Percentiles rank a stretch among this genome's conserved stretches.
These are phyloP conservation scores for Pulveroboletus ravenelii DNA, from an alignment of 768 basidiomycete genomes.

Conservation along the genomic window DNA sequence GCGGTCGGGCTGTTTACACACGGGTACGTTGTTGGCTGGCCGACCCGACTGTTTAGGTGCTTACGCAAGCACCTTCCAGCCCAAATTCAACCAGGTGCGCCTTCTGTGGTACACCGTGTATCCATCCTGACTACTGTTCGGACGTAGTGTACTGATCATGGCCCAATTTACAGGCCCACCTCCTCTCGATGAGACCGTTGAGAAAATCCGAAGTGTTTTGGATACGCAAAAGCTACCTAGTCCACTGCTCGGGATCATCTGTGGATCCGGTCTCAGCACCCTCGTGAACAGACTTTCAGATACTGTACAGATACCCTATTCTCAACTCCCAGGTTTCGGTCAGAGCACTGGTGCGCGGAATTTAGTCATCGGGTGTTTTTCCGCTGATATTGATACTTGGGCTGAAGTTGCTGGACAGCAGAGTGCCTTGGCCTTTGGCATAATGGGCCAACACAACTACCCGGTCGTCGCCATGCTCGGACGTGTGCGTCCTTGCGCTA, in stretches of 20 bases:
- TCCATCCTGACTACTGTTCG: too few species aligned
- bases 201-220: slow-evolving; percentile 26
- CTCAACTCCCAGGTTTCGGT: slow-evolving; percentile 65
- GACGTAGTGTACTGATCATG: slow-evolving; percentile 6
- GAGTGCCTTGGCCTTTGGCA: slow-evolving; percentile 76
- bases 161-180: slow-evolving; percentile 7
- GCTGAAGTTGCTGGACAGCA: slow-evolving; percentile 71
- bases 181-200: slow-evolving; percentile 27
- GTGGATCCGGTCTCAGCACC: slow-evolving; percentile 80
- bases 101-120: too few species aligned
- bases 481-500: slow-evolving; percentile 44
- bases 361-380: neutral
- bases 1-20: too few species aligned
- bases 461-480: slow-evolving; percentile 91
- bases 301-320: slow-evolving; percentile 59
- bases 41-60: too few species aligned
- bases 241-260: slow-evolving; percentile 80
- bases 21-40: too few species aligned
- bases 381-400: neutral
- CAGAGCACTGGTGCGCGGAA: slow-evolving; percentile 62
- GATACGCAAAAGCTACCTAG: slow-evolving; percentile 33
- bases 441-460: slow-evolving; percentile 59
- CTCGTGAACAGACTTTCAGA: slow-evolving; percentile 60
- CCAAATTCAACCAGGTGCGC: too few species aligned
- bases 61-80: too few species aligned